phyloP scores from a whole-genome alignment of 2,329 filamentous ascomycete genomes.

The Coniochaeta prunicola region DNA sequence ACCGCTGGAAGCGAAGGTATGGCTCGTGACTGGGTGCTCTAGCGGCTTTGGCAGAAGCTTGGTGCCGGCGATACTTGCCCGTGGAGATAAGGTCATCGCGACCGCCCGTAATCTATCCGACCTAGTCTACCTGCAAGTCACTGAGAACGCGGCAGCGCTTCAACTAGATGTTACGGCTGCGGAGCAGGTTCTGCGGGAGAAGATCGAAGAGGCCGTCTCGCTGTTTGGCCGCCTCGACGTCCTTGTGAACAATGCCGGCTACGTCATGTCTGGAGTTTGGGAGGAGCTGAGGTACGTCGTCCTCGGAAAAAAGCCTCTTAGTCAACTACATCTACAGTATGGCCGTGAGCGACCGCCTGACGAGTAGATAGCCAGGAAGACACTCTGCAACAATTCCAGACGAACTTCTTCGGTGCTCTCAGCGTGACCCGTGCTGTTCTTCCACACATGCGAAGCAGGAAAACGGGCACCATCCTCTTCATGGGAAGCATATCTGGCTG shows the following conservation, averaged over 20 bases:
- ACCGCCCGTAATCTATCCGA: no score
- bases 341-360: no score
- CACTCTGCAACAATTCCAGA: conserved; percentile 15
- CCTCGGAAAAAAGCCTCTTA: no score
- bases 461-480: conserved; percentile 20
- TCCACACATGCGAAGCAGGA: conserved; percentile 16
- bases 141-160: no score
- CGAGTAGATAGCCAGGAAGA: no score
- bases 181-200: neutral
- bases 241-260: neutral
- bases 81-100: no score
- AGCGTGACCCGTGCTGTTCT: conserved; percentile 20
- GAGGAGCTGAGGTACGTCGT: neutral
- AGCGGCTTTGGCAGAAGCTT: no score
- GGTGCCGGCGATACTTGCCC: no score
- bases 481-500: conserved; percentile 17
- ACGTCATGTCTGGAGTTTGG: neutral
- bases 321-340: no score
- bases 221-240: neutral
- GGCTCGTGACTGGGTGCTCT: no score
- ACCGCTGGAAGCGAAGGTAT: no score
- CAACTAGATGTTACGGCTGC: neutral
- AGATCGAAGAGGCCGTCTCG: neutral
- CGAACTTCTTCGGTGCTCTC: conserved; percentile 21
- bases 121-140: no score